phyloP scores from a whole-genome alignment of 306 rosid species.

The Quercus variabilis region DNA sequence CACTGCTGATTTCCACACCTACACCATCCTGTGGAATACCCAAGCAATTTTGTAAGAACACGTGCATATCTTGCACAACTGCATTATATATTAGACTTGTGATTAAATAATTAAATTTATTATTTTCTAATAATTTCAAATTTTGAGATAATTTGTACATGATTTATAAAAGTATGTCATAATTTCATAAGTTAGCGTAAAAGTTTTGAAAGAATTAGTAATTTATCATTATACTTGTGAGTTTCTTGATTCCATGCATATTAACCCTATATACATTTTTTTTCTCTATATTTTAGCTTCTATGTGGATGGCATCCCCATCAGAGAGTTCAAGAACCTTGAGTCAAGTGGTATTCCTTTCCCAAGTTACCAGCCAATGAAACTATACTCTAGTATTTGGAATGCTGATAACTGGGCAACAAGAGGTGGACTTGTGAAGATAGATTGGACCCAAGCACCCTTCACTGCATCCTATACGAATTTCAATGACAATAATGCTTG shows the following conservation, averaged over 20 bases:
- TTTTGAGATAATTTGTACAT: too few species aligned
- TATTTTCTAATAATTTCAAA: too few species aligned
- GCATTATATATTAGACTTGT: too few species aligned
- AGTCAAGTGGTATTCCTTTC: constrained; percentile 18
- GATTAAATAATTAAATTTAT: too few species aligned
- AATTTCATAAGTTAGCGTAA: too few species aligned
- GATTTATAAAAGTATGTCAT: too few species aligned
- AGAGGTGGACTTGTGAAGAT: constrained; percentile 23
- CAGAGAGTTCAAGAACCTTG: constrained; percentile 37
- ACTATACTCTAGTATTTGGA: constrained; percentile 41
- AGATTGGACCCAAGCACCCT: constrained; percentile 28
- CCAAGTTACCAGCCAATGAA: constrained; percentile 34
- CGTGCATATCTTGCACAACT: too few species aligned
- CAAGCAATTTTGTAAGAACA: constrained; percentile 28
- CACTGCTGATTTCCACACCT: constrained; percentile 37
- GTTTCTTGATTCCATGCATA: too few species aligned
- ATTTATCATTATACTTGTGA: too few species aligned
- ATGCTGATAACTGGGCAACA: constrained; percentile 41
- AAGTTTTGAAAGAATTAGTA: too few species aligned
- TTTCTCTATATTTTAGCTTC: constrained; percentile 15
- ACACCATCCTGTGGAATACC: constrained; percentile 40
- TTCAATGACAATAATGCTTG: constrained; percentile 15
- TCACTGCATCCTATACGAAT: constrained; percentile 19
- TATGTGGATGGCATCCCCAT: constrained; percentile 38
- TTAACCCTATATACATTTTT: background rate